phyloP scores from a whole-genome alignment of 345 rosid species.

The Heritiera fomes region DNA sequence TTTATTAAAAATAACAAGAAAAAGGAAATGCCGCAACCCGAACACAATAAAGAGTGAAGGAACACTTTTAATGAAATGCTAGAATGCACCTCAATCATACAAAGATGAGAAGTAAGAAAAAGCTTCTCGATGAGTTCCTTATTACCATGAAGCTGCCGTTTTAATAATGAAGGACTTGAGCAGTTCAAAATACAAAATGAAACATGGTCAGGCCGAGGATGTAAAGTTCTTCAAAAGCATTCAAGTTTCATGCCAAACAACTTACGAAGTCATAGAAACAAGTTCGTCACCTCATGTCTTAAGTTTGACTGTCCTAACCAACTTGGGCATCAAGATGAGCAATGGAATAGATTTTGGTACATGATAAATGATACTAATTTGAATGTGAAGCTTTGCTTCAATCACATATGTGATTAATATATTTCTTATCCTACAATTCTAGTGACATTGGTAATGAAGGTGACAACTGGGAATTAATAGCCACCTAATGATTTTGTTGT shows the following conservation, averaged over 20 bases:
- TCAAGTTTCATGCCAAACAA: no score
- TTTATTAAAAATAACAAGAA: no score
- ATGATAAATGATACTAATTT: neutral
- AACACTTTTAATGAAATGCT: no score
- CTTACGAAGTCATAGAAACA: neutral
- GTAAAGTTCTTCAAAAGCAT: neutral
- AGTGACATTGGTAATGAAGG: neutral
- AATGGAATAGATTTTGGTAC: neutral
- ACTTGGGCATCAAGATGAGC: neutral
- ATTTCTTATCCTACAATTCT: neutral
- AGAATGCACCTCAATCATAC: no score
- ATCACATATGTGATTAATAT: neutral
- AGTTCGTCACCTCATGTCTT: neutral
- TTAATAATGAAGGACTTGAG: neutral
- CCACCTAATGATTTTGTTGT: neutral
- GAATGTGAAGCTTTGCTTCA: neutral
- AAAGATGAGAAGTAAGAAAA: no score
- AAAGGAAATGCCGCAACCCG: no score
- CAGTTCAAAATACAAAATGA: neutral
- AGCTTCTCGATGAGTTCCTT: neutral
- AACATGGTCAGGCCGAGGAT: neutral
- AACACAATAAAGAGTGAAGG: no score
- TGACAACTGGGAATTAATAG: neutral
- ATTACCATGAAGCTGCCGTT: neutral
- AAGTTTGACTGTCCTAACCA: neutral